Evolutionary conservation across 2,329 filamentous ascomycete species (phyloP), one percentile per base, ranked within the genome.

Genomic region (Penicillium vulpinum): DNA sequence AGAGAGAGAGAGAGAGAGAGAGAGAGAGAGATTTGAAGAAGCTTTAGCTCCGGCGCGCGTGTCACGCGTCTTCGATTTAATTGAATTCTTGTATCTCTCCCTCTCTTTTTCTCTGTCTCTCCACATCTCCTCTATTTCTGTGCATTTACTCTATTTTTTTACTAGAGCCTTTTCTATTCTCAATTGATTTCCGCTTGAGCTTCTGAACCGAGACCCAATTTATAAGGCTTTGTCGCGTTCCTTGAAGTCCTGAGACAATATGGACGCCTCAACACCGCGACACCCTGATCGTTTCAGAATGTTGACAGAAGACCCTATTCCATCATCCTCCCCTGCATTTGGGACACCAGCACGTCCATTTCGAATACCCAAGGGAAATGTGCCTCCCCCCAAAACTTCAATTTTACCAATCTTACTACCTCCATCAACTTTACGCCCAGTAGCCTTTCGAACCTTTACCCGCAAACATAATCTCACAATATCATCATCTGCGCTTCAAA

Each of bases 381-480:
- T 59, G 68, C 70, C 84, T 64, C 82, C 86, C 13, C 81, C 81
- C 24, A 82, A 80, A 58, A 74, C 81, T 6, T 83, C 86, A 7
- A 89, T 97, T 46, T 81, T 99, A 1, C 92, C 94, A 4, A 94
- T 99, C 56, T 82, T 96, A 35, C 86, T 99, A 5, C 92, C 93
- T 4, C 90, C 92, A 0, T 86, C 91, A 10, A 95, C 90, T 0
- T 79, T 99, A 39, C 84, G 95, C 60, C 93, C 94, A 2, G 82
- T 97, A 21, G 95, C 94, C 9, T 97, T 99, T 70, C 87, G 94
- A 45, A 95, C 91, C 0, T 96, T 99, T 64, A 99, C 94, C 2
- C 97, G 97, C 75, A 99, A 97, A 71, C 91, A 99, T 77, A 95
- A 93, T 66, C 81, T 99, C 54, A 97, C 92, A 0, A 85, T 99